These are phyloP conservation scores for Exophiala dermatitidis DNA, from an alignment of 2,329 filamentous ascomycete genomes.

Conservation along the genomic window DNA sequence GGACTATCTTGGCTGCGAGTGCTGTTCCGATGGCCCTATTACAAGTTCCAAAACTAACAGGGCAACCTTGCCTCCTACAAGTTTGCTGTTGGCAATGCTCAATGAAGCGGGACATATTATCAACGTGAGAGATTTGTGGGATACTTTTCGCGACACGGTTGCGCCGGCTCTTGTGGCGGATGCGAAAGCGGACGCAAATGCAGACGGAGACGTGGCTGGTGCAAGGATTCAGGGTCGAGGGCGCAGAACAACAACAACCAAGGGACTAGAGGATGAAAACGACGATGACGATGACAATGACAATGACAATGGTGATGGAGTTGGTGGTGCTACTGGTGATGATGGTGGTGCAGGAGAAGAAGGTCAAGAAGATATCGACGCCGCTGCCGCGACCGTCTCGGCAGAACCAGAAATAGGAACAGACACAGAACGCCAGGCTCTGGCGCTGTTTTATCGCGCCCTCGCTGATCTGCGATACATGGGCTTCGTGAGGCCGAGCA, in stretches of 20 bases:
- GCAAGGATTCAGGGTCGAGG: too few species aligned
- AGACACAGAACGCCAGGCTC: slow-evolving; percentile 23
- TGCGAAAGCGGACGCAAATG: background rate
- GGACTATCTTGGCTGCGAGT: slow-evolving; percentile 54
- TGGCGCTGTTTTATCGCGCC: slow-evolving; percentile 76
- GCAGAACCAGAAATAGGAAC: too few species aligned
- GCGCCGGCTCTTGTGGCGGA: slow-evolving; percentile 19
- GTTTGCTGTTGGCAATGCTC: slow-evolving; percentile 56
- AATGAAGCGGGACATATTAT: slow-evolving; percentile 55
- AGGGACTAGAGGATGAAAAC: slow-evolving; percentile 32
- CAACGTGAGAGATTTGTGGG: slow-evolving; percentile 56
- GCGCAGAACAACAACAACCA: too few species aligned
- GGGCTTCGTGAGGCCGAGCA: slow-evolving; percentile 73
- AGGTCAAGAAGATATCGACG: slow-evolving; percentile 28
- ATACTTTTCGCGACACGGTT: slow-evolving; percentile 43
- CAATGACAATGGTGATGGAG: background rate
- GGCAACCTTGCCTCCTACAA: slow-evolving; percentile 49
- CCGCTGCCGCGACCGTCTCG: slow-evolving; percentile 14
- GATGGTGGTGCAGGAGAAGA: slow-evolving; percentile 6
- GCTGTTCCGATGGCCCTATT: slow-evolving; percentile 32
- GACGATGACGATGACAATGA: background rate
- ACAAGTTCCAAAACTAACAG: slow-evolving; percentile 32
- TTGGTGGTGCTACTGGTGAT: slow-evolving; percentile 32
- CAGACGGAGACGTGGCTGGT: background rate
- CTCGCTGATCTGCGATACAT: slow-evolving; percentile 78